These are phyloP conservation scores for Macrolepiota albuminosa DNA, from an alignment of 768 basidiomycete species.

Conservation along the genomic window DNA sequence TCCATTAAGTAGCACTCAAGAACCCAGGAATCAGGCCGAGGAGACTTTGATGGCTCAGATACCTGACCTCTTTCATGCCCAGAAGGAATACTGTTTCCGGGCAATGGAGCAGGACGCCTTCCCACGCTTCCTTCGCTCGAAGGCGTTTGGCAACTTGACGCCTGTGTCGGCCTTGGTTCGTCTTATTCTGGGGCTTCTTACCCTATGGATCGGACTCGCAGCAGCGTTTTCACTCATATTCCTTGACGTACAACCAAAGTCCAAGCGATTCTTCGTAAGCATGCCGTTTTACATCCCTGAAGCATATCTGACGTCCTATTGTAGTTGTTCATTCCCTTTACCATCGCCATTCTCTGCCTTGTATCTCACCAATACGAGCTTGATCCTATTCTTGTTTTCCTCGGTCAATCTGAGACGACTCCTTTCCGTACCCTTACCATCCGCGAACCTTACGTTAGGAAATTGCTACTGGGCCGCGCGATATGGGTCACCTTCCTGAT, in stretches of 20 bases:
- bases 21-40: conserved; percentile 69
- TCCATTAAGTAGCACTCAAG: conserved; percentile 70
- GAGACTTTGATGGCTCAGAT: conserved; percentile 77
- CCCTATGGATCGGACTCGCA: conserved; percentile 94
- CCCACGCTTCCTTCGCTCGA: conserved; percentile 90
- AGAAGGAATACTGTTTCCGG: conserved; percentile 96
- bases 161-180: conserved; percentile 85
- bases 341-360: conserved; percentile 84
- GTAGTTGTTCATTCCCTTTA: conserved; percentile 93
- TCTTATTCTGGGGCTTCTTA: conserved; percentile 77
- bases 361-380: conserved; percentile 96
- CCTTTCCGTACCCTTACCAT: conserved; percentile 93
- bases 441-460: conserved; percentile 91
- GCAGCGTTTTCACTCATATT: conserved; percentile 90
- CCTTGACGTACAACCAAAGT: conserved; percentile 88
- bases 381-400: conserved; percentile 91
- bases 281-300: not conserved
- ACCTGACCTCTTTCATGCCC: conserved; percentile 95
- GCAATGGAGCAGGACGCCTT: conserved; percentile 96
- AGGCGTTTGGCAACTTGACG: conserved; percentile 97
- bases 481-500: conserved; percentile 88
- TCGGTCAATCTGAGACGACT: conserved; percentile 93
- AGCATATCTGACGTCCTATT: conserved; percentile 2
- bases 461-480: conserved; percentile 83
- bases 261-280: conserved; percentile 93